Evolutionary conservation across 768 basidiomycete genomes (phyloP), one percentile per base, ranked within the genome.

Genomic region (Kwoniella pini): DNA sequence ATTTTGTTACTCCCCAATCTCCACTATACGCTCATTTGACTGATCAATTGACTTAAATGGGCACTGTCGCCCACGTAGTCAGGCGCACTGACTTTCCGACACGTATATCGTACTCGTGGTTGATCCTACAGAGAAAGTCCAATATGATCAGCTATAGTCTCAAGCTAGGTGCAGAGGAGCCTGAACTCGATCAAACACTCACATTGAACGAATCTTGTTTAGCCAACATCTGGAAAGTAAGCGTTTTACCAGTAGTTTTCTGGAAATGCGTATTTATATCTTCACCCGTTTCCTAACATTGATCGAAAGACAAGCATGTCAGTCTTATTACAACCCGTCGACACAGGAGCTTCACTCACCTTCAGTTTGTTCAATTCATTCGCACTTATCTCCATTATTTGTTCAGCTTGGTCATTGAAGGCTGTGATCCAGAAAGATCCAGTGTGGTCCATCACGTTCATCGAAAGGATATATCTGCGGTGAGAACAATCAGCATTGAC

Each of bases 341-440:
- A 58, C 6, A 6, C 40, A 19, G 11, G 12, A 6, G n/a, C n/a
- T 10, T 17, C 9, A 42, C 65, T 50, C 42, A 89, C 90, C 82
- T 84, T 89, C 63, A 92, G 82, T n/a, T 82, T 82, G 56, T 87
- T 78, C 42, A 98, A 75, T 13, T 93, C 87, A 68, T 92, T 85
- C 11, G 91, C 95, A 30, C 84, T 80, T 80, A 85, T 87, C 26
- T 85, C 88, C 63, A 97, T 87, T 15, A 99, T 79, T 3, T 81
- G 80, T 53, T 85, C 77, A 4, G 92, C 96, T 31, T 88, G 85
- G 5, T 98, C 95, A 75, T 99, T 95, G 82, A 99, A 99, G 3
- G 89, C 91, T 64, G 90, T 90, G 44, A 97, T 81, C 95, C 95
- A 98, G 17, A 86, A 84, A 77, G 94, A 90, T 21, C 86, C 87